These are phyloP conservation scores for Tirmania nivea DNA, from an alignment of 495 filamentous ascomycete species.

Conservation along the genomic window DNA sequence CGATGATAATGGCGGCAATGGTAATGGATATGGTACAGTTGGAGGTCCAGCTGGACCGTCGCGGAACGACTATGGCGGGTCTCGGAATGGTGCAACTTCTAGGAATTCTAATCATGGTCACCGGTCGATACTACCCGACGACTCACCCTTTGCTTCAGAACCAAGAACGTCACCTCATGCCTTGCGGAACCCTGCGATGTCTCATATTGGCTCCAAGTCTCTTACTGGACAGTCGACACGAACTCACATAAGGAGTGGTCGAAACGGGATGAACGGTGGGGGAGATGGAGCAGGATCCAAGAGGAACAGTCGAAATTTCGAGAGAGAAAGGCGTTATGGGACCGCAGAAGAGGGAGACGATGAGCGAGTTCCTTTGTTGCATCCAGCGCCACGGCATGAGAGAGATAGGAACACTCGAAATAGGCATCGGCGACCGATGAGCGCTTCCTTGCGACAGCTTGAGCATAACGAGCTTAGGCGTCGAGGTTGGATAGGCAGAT, in stretches of 20 bases:
- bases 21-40: constrained; percentile 32
- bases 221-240: too few species aligned
- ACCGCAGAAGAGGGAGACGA: constrained; percentile 64
- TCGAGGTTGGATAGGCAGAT: constrained; percentile 43
- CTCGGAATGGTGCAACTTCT: constrained; percentile 53
- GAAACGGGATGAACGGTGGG: constrained; percentile 28
- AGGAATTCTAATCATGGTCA: constrained; percentile 45
- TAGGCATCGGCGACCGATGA: constrained; percentile 37
- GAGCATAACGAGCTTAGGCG: constrained; percentile 50
- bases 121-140: constrained; percentile 52
- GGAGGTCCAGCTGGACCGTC: constrained; percentile 37
- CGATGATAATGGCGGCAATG: neutral
- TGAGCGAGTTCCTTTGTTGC: constrained; percentile 65
- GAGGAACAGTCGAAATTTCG: constrained; percentile 17
- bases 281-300: constrained; percentile 29
- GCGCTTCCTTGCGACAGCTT: constrained; percentile 43
- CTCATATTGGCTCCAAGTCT: neutral
- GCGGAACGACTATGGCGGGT: constrained; percentile 39
- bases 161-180: constrained; percentile 21
- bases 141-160: constrained; percentile 38
- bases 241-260: too few species aligned
- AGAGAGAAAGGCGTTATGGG: constrained; percentile 29
- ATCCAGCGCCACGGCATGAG: constrained; percentile 16
- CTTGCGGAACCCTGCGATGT: constrained; percentile 11
- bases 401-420: constrained; percentile 26